These are phyloP conservation scores for Chlamydomonas reinhardtii DNA, from an alignment of 163 green algal species.

Conservation along the genomic window DNA sequence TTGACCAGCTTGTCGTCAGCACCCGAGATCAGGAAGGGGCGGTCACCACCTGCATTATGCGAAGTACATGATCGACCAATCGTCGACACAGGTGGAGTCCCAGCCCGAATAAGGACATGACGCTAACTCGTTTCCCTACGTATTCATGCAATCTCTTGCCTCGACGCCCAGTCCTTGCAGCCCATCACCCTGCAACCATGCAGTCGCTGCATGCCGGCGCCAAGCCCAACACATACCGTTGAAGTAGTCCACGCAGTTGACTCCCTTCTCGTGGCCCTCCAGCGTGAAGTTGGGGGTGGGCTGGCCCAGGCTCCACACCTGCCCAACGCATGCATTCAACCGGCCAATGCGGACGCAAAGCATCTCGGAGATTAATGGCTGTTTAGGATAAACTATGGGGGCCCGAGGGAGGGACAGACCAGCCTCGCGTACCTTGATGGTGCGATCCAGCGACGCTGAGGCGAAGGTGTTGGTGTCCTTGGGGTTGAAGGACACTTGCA, in stretches of 20 bases:
- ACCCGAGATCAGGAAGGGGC: conserved; percentile 95
- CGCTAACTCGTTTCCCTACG: too few species aligned
- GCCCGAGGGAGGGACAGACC: too few species aligned
- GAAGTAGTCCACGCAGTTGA: conserved; percentile 99
- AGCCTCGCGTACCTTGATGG: conserved; percentile 87
- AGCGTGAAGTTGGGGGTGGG: conserved; percentile 97
- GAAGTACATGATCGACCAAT: background rate
- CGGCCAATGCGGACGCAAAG: background rate
- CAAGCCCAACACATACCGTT: conserved; percentile 60
- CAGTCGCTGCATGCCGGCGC: too few species aligned
- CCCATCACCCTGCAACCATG: too few species aligned
- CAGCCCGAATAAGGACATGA: too few species aligned
- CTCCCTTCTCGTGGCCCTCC: conserved; percentile 98
- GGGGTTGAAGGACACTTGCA: conserved; percentile 98
- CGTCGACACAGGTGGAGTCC: too few species aligned
- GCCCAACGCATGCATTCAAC: background rate
- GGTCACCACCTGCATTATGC: conserved; percentile 81
- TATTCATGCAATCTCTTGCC: too few species aligned
- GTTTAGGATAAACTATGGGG: too few species aligned
- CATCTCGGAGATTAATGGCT: background rate
- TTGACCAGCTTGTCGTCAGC: conserved; percentile 95
- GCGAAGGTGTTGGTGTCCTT: conserved; percentile 99
- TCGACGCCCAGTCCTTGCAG: too few species aligned
- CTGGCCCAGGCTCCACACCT: conserved; percentile 94
- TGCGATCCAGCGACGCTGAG: conserved; percentile 94